Conservation (phyloP, 1,284 basidiomycete genomes). For the Lentinula novae-zelandiae region DNA sequence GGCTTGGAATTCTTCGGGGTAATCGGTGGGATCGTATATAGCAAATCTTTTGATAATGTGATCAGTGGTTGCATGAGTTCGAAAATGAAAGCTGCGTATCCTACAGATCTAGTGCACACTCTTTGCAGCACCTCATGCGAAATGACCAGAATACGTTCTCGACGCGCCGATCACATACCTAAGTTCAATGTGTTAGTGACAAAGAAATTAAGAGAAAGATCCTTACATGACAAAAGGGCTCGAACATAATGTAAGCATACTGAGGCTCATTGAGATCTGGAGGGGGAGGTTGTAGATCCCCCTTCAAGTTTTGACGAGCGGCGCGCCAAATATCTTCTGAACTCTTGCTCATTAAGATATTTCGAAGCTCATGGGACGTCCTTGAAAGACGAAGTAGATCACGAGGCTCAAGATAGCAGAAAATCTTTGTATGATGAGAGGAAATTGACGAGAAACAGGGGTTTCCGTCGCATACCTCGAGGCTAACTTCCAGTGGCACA, state of each 20-base stretch:
- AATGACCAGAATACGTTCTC: neutral
- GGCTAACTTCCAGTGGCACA: neutral
- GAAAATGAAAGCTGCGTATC: too few species aligned
- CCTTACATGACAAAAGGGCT: conserved; percentile 10
- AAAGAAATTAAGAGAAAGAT: neutral
- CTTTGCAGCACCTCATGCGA: conserved; percentile 2
- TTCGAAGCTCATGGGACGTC: conserved; percentile 24
- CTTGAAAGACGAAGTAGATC: conserved; percentile 26
- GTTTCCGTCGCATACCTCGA: conserved; percentile 1
- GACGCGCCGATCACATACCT: neutral
- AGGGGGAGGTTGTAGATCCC: conserved; percentile 8
- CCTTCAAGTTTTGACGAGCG: neutral
- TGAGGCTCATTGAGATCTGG: conserved; percentile 8
- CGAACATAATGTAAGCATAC: conserved; percentile 9
- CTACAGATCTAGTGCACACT: neutral
- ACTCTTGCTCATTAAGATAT: conserved; percentile 21
- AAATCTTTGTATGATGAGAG: conserved; percentile 17
- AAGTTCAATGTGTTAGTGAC: neutral
- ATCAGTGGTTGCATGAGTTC: too few species aligned
- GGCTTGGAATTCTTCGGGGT: neutral
- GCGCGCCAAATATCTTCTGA: conserved; percentile 21
- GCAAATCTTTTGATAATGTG: neutral
- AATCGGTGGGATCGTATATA: neutral
- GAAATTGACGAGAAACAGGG: neutral
- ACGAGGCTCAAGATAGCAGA: conserved; percentile 20